phyloP scores from a whole-genome alignment of 495 filamentous ascomycete genomes.

The Neurospora sp. region DNA sequence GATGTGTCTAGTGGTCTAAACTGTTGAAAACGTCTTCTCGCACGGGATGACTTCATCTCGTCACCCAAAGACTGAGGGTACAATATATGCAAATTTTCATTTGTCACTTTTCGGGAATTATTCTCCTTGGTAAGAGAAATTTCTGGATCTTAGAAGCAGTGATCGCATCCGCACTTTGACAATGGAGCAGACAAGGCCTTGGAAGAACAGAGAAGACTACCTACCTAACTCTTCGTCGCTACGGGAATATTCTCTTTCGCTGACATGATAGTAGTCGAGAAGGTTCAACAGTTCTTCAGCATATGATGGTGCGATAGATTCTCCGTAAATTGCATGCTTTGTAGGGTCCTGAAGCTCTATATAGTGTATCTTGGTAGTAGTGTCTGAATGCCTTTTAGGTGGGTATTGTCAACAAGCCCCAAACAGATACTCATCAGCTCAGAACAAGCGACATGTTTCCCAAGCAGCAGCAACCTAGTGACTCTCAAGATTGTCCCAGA shows the following conservation, averaged over 20 bases:
- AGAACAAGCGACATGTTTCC: neutral
- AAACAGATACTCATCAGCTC: neutral
- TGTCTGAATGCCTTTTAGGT: neutral
- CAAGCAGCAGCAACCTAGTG: neutral
- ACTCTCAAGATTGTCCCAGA: neutral
- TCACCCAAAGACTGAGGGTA: neutral
- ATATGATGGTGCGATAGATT: neutral
- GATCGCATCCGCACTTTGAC: neutral
- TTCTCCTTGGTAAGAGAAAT: neutral
- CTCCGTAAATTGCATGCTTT: neutral
- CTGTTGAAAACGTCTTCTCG: neutral
- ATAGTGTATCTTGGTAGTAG: neutral
- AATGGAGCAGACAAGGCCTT: neutral
- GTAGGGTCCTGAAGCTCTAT: neutral
- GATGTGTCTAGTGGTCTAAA: neutral
- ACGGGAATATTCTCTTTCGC: neutral
- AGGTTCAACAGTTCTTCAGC: neutral
- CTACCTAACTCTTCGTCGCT: neutral
- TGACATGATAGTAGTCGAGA: neutral
- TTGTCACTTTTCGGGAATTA: neutral
- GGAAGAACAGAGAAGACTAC: neutral
- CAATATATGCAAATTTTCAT: neutral
- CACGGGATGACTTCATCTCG: neutral
- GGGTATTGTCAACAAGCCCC: neutral
- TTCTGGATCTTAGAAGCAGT: neutral